Conservation (phyloP, 129 eudicot genomes). For the Rutidosis leptorrhynchoides region DNA sequence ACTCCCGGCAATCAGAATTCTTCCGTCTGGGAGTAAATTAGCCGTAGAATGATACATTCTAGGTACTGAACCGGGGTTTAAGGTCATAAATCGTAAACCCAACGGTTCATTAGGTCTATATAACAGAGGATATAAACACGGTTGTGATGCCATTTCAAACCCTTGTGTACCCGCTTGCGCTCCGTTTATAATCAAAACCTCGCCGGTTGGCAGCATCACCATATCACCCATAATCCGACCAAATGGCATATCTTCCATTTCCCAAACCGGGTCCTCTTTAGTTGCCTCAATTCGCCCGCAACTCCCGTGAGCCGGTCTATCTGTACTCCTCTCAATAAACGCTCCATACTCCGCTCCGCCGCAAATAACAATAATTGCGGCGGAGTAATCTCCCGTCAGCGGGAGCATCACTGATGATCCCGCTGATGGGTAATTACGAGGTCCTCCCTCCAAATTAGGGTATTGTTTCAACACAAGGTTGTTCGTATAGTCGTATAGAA, state of each 20-base stretch:
- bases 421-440: background rate
- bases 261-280: background rate
- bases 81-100: conserved; percentile 8
- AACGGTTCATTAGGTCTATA: background rate
- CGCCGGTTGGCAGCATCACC: conserved; percentile 9
- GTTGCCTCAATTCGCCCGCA: conserved; percentile 8
- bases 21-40: conserved; percentile 7
- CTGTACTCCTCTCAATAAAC: conserved; percentile 3
- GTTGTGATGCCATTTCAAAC: conserved; percentile 13
- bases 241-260: conserved; percentile 8
- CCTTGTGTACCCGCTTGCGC: conserved; percentile 11
- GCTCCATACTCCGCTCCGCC: conserved; percentile 10
- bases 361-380: background rate
- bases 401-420: conserved; percentile 7
- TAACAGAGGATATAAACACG: background rate
- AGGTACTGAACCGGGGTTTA: conserved; percentile 9
- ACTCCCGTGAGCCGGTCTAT: conserved; percentile 1
- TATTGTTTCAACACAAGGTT: background rate
- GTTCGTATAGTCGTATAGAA: background rate
- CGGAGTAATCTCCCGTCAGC: background rate
- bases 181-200: conserved; percentile 1
- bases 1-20: conserved; percentile 2
- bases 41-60: conserved; percentile 15
- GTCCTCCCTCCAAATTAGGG: conserved; percentile 6
- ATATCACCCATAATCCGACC: conserved; percentile 8